phyloP scores from a whole-genome alignment of 179 eudicot genomes.

The Spinacia oleracea region DNA sequence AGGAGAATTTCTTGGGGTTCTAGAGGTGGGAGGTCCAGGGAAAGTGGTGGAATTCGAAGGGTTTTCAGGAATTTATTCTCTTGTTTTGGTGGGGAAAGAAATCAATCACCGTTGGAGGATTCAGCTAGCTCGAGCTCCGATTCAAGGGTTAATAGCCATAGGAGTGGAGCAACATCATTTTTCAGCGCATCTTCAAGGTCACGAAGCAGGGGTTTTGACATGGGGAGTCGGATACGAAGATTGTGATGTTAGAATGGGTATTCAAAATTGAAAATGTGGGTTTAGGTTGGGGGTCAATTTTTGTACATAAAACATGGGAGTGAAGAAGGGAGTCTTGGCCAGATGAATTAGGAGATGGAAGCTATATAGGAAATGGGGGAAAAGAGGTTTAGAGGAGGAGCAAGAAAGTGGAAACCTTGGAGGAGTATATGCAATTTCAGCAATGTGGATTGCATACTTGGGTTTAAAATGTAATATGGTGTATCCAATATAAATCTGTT shows the following conservation, averaged over 20 bases:
- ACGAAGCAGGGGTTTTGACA: slow-evolving; percentile 42
- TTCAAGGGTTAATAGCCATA: slow-evolving; percentile 41
- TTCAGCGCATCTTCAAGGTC: slow-evolving; percentile 44
- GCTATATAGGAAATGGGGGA: background rate
- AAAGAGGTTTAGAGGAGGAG: background rate
- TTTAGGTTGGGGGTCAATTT: background rate
- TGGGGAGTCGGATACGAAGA: slow-evolving; percentile 41
- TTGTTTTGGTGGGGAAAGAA: slow-evolving; percentile 64
- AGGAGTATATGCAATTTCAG: slow-evolving; percentile 10
- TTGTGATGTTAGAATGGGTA: slow-evolving; percentile 32
- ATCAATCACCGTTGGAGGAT: slow-evolving; percentile 25
- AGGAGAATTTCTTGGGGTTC: slow-evolving; percentile 49
- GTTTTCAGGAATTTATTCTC: slow-evolving; percentile 51
- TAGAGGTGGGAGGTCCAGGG: slow-evolving; percentile 37
- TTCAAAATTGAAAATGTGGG: background rate
- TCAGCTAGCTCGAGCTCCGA: slow-evolving; percentile 48
- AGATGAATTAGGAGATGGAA: slow-evolving; percentile 1
- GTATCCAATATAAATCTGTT: slow-evolving; percentile 24
- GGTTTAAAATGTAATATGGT: background rate
- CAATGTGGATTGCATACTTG: slow-evolving; percentile 20
- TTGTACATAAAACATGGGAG: slow-evolving; percentile 31
- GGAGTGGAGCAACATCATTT: slow-evolving; percentile 43
- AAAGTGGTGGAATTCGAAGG: slow-evolving; percentile 37
- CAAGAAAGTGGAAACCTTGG: slow-evolving; percentile 22
- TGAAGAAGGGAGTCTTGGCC: background rate